Evolutionary conservation across 305 asterid genomes (phyloP), one percentile per base, ranked within the genome.

Genomic region (Caryopteris hybrid): DNA sequence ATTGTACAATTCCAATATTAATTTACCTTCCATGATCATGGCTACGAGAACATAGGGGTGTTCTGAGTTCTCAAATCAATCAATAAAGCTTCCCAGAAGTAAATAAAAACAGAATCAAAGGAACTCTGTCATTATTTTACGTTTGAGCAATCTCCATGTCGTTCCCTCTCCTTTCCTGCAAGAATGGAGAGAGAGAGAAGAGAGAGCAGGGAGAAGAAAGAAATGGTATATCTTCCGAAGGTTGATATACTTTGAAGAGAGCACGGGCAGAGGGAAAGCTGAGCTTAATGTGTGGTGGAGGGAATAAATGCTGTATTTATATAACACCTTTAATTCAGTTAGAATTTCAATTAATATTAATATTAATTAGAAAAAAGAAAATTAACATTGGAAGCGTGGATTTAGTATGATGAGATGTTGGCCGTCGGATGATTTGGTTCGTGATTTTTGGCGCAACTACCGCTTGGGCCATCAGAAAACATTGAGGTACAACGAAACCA

Each of bases 251-350:
- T 80, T 74, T 62, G 78, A 42, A 52, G 50, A 52, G 79, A 61
- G 65, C 11, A 74, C 69, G 69, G 57, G 58, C 36, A 45, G 72
- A 69, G 76, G 68, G 85, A 66, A 52, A 82, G 54, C 66, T 48
- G 69, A 76, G 78, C 31, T 79, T 50, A 41, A 75, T 70, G 66
- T 79, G 80, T 61, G 85, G 84, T 58, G 71, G 73, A 78, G 81
- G 78, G 77, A 83, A 78, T 75, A 70, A 67, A 70, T 66, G 75
- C 71, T 54, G 66, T 80, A 82, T 80, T 79, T 86, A 86, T 84
- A 90, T 70, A 16, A 48, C 22, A 64, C 64, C 25, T 47, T 25
- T 21, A 50, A 47, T 71, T 36, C 43, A 27, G 50, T 22, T 38
- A 0, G 1, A 48, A 2, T 17, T 21, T 12, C 25, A 10, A 2